Base-by-base conservation (phyloP, 1,139 yeast genomes). In the Geotrichum cucujoidarum region DNA sequence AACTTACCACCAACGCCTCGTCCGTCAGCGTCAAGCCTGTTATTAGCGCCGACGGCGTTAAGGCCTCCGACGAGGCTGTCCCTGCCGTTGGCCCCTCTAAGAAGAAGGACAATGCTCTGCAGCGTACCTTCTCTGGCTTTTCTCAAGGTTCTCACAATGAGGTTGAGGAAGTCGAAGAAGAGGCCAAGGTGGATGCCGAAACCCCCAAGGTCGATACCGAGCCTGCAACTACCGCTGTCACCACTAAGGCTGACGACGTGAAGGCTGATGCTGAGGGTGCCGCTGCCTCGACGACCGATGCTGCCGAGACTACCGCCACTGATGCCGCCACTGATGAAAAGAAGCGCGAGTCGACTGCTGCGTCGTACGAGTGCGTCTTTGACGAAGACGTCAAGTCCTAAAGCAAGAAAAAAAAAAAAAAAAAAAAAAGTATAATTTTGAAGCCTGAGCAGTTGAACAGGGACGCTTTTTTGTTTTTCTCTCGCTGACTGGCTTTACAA, bases 91-190 rank as follows among this genome's bases (percentile, higher is more conserved):
- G 21, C 2, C 21, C 47, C 3, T 16, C 40, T 6, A 25, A 40
- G 10, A 30, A 40, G 29, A 35, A 38, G 11, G 24, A 20, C 2
- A 32, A 22, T 7, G 37, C 31, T 11, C 29, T 44, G 14, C 38
- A 47, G 11, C 33, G 52, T 2, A 48, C 52, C 8, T 51, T 51
- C 29, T 51, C 54, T 17, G 54, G 54, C 3, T 51, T 51, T 43
- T 51, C 54, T 11, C 50, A 51, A 41, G 49, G 49, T 16, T 45
- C 46, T 3, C 37, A 34, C 14, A 43, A 48, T 22, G 48, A 38
- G 11, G 45, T 22, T 11, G 45, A 21, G 8, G 42, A 35, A 11
- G n/a, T n/a, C n/a, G 45, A 45, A 30, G 27, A 17, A 5, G 14
- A 29, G 13, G 43, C 17, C 17, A 24, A 22, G 21, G n/a, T n/a